Percentiles rank a stretch among this genome's conserved stretches.
These are phyloP conservation scores for Syzygium oleosum DNA, from an alignment of 345 rosid species.

Conservation along the genomic window DNA sequence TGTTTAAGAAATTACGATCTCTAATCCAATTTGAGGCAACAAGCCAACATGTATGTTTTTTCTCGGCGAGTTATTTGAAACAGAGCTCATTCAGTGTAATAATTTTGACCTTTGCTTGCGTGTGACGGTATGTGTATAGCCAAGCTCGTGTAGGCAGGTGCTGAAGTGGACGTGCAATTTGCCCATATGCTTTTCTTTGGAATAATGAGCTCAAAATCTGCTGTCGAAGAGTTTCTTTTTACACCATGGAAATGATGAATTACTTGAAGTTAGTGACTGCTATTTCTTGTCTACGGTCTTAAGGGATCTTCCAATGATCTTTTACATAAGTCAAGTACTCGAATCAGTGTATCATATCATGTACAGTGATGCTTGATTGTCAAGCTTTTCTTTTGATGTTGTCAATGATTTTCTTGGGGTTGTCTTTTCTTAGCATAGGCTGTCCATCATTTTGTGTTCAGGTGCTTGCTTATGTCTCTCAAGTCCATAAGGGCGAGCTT, in stretches of 20 bases:
- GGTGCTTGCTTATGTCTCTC: conserved; percentile 91
- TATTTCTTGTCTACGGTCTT: not conserved
- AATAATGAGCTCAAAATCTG: too few relatives aligned
- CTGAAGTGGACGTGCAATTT: too few relatives aligned
- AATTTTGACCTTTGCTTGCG: not conserved
- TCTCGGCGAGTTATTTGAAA: not conserved
- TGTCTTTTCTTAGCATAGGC: not conserved
- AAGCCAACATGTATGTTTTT: not conserved
- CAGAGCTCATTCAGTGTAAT: not conserved
- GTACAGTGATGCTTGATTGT: not conserved
- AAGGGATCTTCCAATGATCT: not conserved
- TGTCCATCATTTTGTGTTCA: conserved; percentile 11
- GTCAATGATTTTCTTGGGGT: not conserved
- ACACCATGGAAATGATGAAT: not conserved
- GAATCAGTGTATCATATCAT: not conserved
- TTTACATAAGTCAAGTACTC: not conserved
- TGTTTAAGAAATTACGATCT: not conserved
- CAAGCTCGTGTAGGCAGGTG: too few relatives aligned
- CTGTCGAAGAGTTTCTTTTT: not conserved
- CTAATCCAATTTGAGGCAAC: not conserved
- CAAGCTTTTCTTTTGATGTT: not conserved
- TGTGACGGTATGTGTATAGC: too few relatives aligned
- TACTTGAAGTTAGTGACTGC: not conserved
- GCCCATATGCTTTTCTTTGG: too few relatives aligned
- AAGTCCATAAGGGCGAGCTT: conserved; percentile 75